Evolutionary conservation across 108 stramenopile genomes (phyloP).

Genomic region (Bacterosira constricta): DNA sequence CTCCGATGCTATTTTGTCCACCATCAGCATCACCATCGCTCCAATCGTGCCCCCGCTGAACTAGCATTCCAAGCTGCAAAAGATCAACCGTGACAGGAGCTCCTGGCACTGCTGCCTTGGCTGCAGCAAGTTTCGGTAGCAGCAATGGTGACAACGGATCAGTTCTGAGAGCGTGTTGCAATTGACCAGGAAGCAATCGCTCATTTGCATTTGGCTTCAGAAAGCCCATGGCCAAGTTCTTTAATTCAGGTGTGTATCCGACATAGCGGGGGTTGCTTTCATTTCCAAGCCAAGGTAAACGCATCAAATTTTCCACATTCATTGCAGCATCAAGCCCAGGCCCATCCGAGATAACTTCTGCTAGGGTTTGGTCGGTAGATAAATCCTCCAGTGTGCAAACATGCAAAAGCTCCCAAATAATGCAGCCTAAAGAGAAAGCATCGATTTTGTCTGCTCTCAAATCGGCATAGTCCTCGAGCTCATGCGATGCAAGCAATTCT

Average conservation of each 20-base stretch:
- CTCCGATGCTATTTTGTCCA: constrained; percentile 36
- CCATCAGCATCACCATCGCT: constrained; percentile 44
- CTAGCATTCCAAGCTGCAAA: constrained; percentile 56
- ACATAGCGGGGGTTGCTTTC: neutral
- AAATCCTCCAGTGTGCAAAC: constrained; percentile 29
- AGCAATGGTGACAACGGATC: constrained; percentile 40
- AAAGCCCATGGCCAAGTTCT: constrained; percentile 28
- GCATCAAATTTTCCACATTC: neutral
- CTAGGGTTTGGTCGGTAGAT: constrained; percentile 32
- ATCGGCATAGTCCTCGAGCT: constrained; percentile 24
- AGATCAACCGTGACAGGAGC: constrained; percentile 49
- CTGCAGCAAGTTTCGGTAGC: constrained; percentile 14
- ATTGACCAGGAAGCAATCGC: constrained; percentile 32
- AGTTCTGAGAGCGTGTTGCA: constrained; percentile 24
- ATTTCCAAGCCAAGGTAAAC: constrained; percentile 43
- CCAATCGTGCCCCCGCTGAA: constrained; percentile 46
- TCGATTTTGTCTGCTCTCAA: constrained; percentile 38
- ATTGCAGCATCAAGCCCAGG: constrained; percentile 36
- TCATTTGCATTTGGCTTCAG: constrained; percentile 24
- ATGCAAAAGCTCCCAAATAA: constrained; percentile 37
- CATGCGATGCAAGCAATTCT: constrained; percentile 42
- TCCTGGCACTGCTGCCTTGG: constrained; percentile 32
- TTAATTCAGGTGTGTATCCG: constrained; percentile 37
- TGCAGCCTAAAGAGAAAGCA: constrained; percentile 36
- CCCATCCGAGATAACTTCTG: constrained; percentile 27